Conservation (phyloP, 805 yeast genomes). For the Hanseniaspora vineae region DNA sequence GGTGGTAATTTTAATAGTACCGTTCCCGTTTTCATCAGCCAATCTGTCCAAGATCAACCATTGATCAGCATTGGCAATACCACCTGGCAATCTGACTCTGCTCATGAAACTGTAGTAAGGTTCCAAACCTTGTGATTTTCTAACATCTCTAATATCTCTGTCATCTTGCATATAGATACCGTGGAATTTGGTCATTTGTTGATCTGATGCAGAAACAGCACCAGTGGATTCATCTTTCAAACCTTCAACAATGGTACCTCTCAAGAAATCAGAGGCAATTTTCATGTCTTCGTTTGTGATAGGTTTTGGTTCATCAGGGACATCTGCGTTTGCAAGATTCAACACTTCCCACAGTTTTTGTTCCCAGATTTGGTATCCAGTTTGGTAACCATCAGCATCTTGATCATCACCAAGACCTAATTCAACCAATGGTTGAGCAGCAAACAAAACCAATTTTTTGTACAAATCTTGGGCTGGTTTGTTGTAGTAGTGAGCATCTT, state of each 20-base stretch:
- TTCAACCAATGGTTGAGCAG: constrained; percentile 60
- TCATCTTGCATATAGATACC: constrained; percentile 99
- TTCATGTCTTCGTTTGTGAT: constrained; percentile 94
- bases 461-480: constrained; percentile 73
- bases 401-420: constrained; percentile 93
- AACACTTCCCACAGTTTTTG: constrained; percentile 73
- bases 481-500: constrained; percentile 87
- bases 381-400: constrained; percentile 88
- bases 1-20: constrained; percentile 86
- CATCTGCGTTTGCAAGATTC: constrained; percentile 72
- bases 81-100: constrained; percentile 90
- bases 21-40: constrained; percentile 75
- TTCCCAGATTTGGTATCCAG: constrained; percentile 88
- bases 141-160: constrained; percentile 86
- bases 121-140: constrained; percentile 85
- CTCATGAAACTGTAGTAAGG: constrained; percentile 97
- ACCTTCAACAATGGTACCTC: constrained; percentile 90
- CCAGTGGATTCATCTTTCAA: constrained; percentile 74
- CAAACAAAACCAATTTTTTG: constrained; percentile 51
- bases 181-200: constrained; percentile 92
- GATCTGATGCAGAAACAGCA: constrained; percentile 80
- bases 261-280: constrained; percentile 67
- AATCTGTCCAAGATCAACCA: constrained; percentile 79
- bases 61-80: constrained; percentile 74
- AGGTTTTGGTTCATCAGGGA: constrained; percentile 84